phyloP scores from a whole-genome alignment of 2,329 filamentous ascomycete genomes.

The Sphaerulina vaccinii region DNA sequence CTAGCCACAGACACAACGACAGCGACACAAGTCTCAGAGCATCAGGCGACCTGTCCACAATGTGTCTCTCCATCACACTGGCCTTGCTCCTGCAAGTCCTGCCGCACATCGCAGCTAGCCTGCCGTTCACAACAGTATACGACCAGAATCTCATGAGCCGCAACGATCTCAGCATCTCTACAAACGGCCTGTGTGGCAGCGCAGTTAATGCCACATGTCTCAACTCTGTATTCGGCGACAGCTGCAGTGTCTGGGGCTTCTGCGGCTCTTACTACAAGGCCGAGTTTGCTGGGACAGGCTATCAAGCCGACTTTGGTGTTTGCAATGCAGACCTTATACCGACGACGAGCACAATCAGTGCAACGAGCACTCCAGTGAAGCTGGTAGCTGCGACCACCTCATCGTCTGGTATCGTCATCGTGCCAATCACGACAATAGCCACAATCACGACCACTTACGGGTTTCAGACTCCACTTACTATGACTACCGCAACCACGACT shows the following conservation, averaged over 20 bases:
- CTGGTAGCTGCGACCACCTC: not conserved
- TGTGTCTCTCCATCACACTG: no score
- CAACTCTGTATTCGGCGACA: not conserved
- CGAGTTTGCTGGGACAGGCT: not conserved
- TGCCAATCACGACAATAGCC: not conserved
- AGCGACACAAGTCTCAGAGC: no score
- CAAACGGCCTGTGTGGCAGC: not conserved
- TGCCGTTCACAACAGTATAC: not conserved
- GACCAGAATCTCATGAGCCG: not conserved
- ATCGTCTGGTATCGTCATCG: not conserved
- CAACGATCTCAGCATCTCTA: not conserved
- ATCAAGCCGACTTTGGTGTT: not conserved
- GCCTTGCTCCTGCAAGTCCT: no score
- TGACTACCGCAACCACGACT: no score
- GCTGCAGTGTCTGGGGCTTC: not conserved
- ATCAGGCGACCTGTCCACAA: no score
- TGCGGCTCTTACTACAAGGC: constrained; percentile 7
- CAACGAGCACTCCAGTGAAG: not conserved
- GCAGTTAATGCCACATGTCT: not conserved
- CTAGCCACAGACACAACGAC: no score
- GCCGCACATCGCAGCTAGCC: not conserved
- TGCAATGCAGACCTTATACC: not conserved
- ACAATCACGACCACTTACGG: no score
- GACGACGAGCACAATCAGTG: not conserved
- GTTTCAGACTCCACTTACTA: no score